Evolutionary conservation across 257 asterid genomes (phyloP), one percentile per base, ranked within the genome.

Genomic region (Ocimum tenuiflorum): DNA sequence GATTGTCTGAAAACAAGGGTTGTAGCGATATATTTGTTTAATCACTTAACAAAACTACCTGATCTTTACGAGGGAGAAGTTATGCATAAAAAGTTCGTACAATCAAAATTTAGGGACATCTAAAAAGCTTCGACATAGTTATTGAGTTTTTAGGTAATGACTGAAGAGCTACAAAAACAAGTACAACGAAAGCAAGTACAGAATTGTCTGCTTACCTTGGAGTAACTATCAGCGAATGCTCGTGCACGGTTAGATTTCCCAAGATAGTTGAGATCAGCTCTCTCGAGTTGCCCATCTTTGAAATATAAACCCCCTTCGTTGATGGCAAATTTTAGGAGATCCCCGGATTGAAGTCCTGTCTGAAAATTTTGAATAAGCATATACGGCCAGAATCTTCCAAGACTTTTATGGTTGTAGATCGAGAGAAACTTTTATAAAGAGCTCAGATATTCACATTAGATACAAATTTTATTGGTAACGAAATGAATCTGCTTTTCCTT

Each of bases 211-310:
- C 81, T 75, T 67, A 86, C 99, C 95, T 90, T 94, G 54, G 99
- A 94, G 85, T 79, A 88, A 72, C 96, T 86, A 80, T 94, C 99
- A 9, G 97, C 95, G 74, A 90, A 88, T 24, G 87, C 81, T 69
- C 96, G 91, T 10, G 89, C 83, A 22, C 95, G 96, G 63, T 90
- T 90, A 68, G 92, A 63, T 77, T 85, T 88, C 29, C 88, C 96
- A 2, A 86, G 69, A 75, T 86, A 90, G 29, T 83, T 86, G 73
- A 94, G 71, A 79, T 94, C 99, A 50, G 92, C 97, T 73, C 68
- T 85, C 85, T 78, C 95, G 73, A 90, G 69, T 69, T 81, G 84
- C 31, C 99, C 88, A 29, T 90, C 92, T 51, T 73, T 73, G 67
- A 86, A 82, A 70, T 49, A 59, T 71, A 90, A 75, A 14, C 92